phyloP scores from a whole-genome alignment of 139 green algal genomes.

The Volvox reticuliferus region DNA sequence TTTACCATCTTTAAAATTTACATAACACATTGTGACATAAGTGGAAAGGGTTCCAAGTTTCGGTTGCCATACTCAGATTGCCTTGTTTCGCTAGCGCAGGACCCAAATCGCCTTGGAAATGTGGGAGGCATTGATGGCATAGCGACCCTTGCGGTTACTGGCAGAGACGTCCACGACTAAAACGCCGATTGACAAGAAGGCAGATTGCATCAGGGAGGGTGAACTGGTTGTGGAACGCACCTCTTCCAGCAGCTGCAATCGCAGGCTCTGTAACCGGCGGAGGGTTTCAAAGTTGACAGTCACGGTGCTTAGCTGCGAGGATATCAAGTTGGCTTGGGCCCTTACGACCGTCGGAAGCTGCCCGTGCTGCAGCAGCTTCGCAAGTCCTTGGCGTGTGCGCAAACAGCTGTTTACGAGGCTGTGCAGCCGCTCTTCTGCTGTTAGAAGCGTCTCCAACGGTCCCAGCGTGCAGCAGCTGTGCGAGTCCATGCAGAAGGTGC shows the following conservation, averaged over 20 bases:
- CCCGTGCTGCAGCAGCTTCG: not conserved
- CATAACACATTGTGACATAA: no score
- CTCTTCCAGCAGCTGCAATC: conserved; percentile 21
- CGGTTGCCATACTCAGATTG: no score
- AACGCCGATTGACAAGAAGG: no score
- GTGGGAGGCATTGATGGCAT: no score
- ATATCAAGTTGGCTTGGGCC: conserved; percentile 13
- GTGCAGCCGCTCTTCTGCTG: not conserved
- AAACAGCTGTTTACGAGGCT: conserved; percentile 7
- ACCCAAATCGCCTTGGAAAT: no score
- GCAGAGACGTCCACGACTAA: no score
- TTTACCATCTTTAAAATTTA: no score
- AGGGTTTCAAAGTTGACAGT: conserved; percentile 7
- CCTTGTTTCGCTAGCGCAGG: no score
- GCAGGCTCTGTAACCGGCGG: not conserved
- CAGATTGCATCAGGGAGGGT: no score
- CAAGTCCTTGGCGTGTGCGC: not conserved
- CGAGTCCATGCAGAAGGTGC: not conserved
- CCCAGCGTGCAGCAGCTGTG: conserved; percentile 7
- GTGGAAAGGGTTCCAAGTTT: no score
- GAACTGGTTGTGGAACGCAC: not conserved
- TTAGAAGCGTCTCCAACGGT: conserved; percentile 27
- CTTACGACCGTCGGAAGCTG: not conserved
- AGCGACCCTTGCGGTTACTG: no score
- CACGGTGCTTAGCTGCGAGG: not conserved